phyloP scores from a whole-genome alignment of 1,139 yeast genomes.

The Candida neerlandica region DNA sequence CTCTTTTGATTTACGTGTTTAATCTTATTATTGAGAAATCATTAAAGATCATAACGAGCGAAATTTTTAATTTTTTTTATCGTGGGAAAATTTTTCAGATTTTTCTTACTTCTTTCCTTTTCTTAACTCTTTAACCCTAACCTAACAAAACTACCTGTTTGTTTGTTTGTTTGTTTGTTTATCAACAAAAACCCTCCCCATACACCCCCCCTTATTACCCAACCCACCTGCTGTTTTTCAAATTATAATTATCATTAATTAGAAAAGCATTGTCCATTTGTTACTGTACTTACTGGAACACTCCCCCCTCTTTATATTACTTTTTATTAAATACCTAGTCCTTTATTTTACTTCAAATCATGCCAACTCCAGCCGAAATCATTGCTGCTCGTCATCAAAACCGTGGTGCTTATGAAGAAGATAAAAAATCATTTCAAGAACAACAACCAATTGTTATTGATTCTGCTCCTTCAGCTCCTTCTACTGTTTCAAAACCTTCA shows the following conservation, averaged over 20 bases:
- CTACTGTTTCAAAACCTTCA: slow-evolving; percentile 30
- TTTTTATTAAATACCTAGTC: not conserved
- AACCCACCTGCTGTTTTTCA: slow-evolving; percentile 18
- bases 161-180: not conserved
- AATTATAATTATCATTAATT: not conserved
- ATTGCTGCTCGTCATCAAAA: slow-evolving; percentile 53
- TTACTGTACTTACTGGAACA: slow-evolving; percentile 3
- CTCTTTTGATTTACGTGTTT: not conserved
- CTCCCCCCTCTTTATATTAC: not conserved
- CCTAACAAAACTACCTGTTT: not conserved
- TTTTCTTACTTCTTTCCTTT: not conserved
- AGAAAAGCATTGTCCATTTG: slow-evolving; percentile 19
- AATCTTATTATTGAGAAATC: no score
- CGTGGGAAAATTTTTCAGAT: not conserved
- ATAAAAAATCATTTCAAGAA: slow-evolving; percentile 3
- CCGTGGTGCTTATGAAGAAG: slow-evolving; percentile 20
- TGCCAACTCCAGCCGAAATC: slow-evolving; percentile 66
- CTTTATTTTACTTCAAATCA: not conserved
- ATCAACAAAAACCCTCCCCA: not conserved
- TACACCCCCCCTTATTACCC: slow-evolving; percentile 6
- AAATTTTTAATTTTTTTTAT: no score
- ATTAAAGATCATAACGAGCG: no score
- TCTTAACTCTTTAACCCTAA: not conserved
- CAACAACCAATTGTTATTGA: slow-evolving; percentile 11
- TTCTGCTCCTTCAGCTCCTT: slow-evolving; percentile 10